A percentile compares a stretch with the other conserved stretches of the same genome.
phyloP scores from a whole-genome alignment of 768 basidiomycete genomes.

The Pleurotus cornucopiae region DNA sequence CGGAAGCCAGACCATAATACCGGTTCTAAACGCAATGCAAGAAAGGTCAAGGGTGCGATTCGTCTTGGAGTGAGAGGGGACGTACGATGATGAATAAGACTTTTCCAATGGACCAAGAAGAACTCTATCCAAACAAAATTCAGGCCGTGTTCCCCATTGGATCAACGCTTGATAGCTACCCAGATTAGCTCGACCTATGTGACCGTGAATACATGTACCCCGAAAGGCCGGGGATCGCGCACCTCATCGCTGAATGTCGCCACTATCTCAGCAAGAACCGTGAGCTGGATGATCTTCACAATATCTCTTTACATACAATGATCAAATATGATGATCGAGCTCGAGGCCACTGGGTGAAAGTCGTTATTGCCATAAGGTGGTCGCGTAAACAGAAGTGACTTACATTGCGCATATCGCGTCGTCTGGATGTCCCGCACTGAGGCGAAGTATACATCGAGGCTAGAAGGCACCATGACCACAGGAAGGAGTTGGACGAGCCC shows the following conservation, averaged over 20 bases:
- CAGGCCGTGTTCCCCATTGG: background rate
- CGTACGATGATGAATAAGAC: slow-evolving; percentile 49
- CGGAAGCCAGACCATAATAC: slow-evolving; percentile 48
- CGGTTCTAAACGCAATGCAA: slow-evolving; percentile 39
- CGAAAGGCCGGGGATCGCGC: slow-evolving; percentile 9
- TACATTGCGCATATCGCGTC: slow-evolving; percentile 41
- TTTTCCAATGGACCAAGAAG: slow-evolving; percentile 56
- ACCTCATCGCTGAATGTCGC: slow-evolving; percentile 53
- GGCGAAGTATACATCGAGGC: slow-evolving; percentile 12
- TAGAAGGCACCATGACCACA: background rate
- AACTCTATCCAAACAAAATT: slow-evolving; percentile 28
- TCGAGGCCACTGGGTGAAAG: slow-evolving; percentile 40
- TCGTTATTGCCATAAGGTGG: background rate
- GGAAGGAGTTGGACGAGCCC: background rate
- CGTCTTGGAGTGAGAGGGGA: background rate
- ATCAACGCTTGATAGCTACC: slow-evolving; percentile 26
- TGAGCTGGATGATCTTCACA: background rate
- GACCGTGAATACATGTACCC: slow-evolving; percentile 1
- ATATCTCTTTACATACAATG: slow-evolving; percentile 34
- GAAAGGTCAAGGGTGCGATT: background rate
- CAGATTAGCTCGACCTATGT: slow-evolving; percentile 49
- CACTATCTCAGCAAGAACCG: slow-evolving; percentile 23
- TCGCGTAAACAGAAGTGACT: slow-evolving; percentile 11
- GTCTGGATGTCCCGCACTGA: slow-evolving; percentile 33
- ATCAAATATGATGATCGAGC: slow-evolving; percentile 48